Conservation (phyloP, 2,329 filamentous ascomycete genomes). For the Moelleriella libera region DNA sequence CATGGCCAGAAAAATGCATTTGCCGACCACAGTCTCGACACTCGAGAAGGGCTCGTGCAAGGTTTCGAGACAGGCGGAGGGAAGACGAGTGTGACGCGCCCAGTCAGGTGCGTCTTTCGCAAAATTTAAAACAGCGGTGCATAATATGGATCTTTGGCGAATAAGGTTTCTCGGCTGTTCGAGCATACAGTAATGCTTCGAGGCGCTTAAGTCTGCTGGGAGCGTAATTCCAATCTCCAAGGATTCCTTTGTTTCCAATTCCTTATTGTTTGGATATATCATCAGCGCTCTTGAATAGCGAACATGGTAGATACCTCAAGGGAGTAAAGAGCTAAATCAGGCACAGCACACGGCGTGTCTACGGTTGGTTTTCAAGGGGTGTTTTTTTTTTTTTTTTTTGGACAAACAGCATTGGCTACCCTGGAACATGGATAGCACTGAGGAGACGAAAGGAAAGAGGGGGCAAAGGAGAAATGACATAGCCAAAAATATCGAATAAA, state of each 20-base stretch:
- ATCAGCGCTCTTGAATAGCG: neutral
- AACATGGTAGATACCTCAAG: constrained; percentile 1
- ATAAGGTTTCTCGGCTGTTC: neutral
- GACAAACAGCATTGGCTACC: neutral
- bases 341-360: constrained; percentile 1
- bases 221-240: too few relatives aligned
- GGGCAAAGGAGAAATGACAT: neutral
- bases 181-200: neutral
- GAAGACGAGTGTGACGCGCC: too few relatives aligned
- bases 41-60: too few relatives aligned
- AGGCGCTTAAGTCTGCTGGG: neutral
- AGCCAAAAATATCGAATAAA: neutral
- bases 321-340: neutral
- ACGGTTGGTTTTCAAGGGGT: neutral
- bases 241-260: too few relatives aligned
- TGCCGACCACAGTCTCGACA: too few relatives aligned
- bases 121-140: neutral
- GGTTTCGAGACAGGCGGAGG: too few relatives aligned
- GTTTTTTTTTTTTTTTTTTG: neutral
- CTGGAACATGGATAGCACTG: neutral
- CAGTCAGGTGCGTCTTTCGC: neutral
- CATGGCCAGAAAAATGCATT: too few relatives aligned
- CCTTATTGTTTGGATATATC: neutral
- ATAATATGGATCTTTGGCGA: neutral
- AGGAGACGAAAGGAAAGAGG: neutral